A percentile compares a stretch with the other conserved stretches of the same genome.
Conservation (phyloP, 176 grass and related monocot genomes). For the Guadua angustifolia region DNA sequence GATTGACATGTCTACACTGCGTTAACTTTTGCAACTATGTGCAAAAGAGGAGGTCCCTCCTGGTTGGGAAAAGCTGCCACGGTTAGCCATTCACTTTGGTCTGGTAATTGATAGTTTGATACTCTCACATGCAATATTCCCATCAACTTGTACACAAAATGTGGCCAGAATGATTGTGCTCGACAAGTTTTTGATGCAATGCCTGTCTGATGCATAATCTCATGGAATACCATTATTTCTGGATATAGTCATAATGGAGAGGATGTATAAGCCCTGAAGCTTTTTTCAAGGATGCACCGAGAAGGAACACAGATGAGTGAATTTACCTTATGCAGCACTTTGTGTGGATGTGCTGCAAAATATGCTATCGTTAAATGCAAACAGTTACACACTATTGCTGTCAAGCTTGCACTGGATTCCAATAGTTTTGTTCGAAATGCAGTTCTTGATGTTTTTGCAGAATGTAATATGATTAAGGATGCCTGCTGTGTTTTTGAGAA, state of each 20-base stretch:
- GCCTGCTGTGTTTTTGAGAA: slow-evolving; percentile 58
- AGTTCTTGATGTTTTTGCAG: slow-evolving; percentile 68
- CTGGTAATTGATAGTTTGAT: slow-evolving; percentile 61
- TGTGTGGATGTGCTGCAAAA: slow-evolving; percentile 64
- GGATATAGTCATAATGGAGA: slow-evolving; percentile 53
- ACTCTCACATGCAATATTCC: slow-evolving; percentile 65
- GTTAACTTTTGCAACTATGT: slow-evolving; percentile 54
- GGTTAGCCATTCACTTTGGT: slow-evolving; percentile 56
- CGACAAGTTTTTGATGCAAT: slow-evolving; percentile 61
- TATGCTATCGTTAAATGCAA: slow-evolving; percentile 58
- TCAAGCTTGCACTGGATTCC: slow-evolving; percentile 57
- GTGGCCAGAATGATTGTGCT: slow-evolving; percentile 52
- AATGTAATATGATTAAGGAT: slow-evolving; percentile 67
- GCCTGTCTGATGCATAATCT: slow-evolving; percentile 56
- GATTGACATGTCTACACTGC: slow-evolving; percentile 36
- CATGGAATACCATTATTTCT: slow-evolving; percentile 81
- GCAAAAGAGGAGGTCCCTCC: slow-evolving; percentile 46
- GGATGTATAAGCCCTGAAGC: slow-evolving; percentile 50
- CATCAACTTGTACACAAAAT: slow-evolving; percentile 70
- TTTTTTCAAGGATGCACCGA: slow-evolving; percentile 65
- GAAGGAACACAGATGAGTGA: slow-evolving; percentile 56
- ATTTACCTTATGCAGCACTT: slow-evolving; percentile 68
- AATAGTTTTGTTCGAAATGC: slow-evolving; percentile 69
- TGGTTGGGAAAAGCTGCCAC: slow-evolving; percentile 59
- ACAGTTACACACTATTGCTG: slow-evolving; percentile 59